Evolutionary conservation across 306 rosid species (phyloP), one percentile per base, ranked within the genome.

Genomic region (Coriaria nepalensis): DNA sequence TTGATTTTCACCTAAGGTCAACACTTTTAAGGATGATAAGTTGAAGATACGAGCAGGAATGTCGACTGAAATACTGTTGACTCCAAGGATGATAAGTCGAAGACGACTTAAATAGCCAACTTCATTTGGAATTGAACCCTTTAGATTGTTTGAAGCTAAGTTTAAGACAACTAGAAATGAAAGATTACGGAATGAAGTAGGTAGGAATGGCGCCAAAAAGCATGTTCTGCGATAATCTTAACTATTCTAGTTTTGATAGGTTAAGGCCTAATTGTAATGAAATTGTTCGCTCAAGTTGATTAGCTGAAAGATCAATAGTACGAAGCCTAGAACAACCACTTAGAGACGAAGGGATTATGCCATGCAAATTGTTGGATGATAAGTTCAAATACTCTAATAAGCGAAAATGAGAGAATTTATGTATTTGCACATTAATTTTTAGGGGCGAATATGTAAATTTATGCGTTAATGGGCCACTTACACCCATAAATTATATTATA

Each of bases 1-100:
- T 13, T 59, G 53, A 47, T 76, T 78, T 10, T 57, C 37, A 51
- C 73, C 5, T 20, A 73, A 8, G 15, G 60, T 9, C 45, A 75
- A 36, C 44, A n/a, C 52, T 9, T 42, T 15, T 8, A 56, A 33
- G 37, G 61, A 56, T 6, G 61, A 33, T 38, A 56, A 9, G 36
- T 56, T 56, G 36, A 33, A 56, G 29, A 56, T 56, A 0, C 51
- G 35, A 13, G 34, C 29, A 11, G 61, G 61, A 10, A 56, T 10
- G 9, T 1, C 45, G 10, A 50, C 61, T 12, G 35, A 43, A 42
- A 56, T 36, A 35, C 13, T 5, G 51, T 56, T 56, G 4, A 9
- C 61, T 43, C 34, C 43, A 56, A 56, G 41, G 0, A 32, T 7
- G 36, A 56, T 35, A 8, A 35, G 5, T 9, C 14, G 1, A 34